Evolutionary conservation across 176 grass and related monocot genomes (phyloP).

Genomic region (Aegilops bicornis): DNA sequence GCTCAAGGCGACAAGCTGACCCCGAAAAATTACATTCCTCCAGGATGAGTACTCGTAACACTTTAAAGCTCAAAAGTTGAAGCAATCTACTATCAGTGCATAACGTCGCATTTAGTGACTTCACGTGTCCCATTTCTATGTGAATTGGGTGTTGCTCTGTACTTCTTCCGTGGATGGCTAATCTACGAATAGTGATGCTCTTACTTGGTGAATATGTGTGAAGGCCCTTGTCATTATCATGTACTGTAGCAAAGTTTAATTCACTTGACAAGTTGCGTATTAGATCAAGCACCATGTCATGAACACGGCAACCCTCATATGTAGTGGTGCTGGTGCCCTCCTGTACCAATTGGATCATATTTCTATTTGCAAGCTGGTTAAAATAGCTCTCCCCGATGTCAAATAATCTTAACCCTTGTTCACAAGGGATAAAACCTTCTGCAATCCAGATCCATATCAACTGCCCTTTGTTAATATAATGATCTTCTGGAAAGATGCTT

Average conservation of each 20-base stretch:
- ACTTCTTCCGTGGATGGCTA: neutral
- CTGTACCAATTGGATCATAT: too few species aligned
- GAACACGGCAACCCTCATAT: neutral
- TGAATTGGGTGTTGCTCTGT: neutral
- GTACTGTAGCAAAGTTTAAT: neutral
- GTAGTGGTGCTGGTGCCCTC: too few species aligned
- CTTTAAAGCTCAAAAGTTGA: neutral
- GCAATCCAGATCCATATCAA: too few species aligned
- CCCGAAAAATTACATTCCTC: neutral
- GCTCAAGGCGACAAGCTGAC: neutral
- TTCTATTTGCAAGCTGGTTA: too few species aligned
- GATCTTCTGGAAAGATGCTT: too few species aligned
- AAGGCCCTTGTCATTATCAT: neutral
- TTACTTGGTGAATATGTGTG: neutral
- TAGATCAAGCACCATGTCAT: neutral
- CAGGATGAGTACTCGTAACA: neutral
- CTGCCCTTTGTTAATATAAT: too few species aligned
- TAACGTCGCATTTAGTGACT: neutral
- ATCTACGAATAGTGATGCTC: neutral
- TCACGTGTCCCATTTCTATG: neutral
- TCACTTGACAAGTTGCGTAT: neutral
- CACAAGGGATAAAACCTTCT: too few species aligned
- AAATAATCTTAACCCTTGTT: too few species aligned
- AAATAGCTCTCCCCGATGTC: too few species aligned
- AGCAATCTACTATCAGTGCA: neutral